Percentiles rank a stretch among this genome's conserved stretches.
These are phyloP conservation scores for Nigrospora oryzae DNA, from an alignment of 2,329 filamentous ascomycete species.

Conservation along the genomic window DNA sequence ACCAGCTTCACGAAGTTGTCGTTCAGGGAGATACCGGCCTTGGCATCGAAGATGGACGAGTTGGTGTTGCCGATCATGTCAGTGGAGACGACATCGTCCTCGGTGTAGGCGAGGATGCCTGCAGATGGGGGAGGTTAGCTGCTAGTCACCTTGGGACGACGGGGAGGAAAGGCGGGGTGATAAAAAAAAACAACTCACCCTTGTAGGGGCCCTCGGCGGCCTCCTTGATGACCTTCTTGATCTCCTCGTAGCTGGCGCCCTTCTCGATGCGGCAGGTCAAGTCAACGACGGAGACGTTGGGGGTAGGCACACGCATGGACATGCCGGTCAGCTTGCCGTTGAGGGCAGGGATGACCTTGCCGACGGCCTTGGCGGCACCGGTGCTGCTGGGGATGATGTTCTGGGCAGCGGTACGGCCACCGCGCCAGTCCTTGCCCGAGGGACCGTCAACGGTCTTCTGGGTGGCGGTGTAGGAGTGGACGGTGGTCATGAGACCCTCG, in stretches of 20 bases:
- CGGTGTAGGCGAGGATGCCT: conserved; percentile 90
- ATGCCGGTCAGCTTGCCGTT: conserved; percentile 99
- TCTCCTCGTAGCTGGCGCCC: conserved; percentile 77
- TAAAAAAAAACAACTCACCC: conserved; percentile 45
- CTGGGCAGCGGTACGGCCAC: conserved; percentile 95
- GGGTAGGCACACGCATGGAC: conserved; percentile 97
- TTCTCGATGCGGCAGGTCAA: conserved; percentile 93
- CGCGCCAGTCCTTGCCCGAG: conserved; percentile 98
- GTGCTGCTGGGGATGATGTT: conserved; percentile 99
- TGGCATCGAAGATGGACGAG: conserved; percentile 99
- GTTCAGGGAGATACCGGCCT: conserved; percentile 98
- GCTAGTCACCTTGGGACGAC: too few species aligned
- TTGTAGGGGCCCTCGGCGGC: conserved; percentile 78
- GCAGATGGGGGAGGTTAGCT: conserved; percentile 5
- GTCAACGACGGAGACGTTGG: conserved; percentile 99
- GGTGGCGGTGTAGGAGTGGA: conserved; percentile 99
- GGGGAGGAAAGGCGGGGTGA: not conserved
- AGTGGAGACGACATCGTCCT: conserved; percentile 91
- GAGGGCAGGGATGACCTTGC: conserved; percentile 96
- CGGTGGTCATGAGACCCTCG: conserved; percentile 99
- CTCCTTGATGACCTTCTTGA: conserved; percentile 87
- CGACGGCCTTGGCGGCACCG: conserved; percentile 98
- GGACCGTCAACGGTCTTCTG: conserved; percentile 99
- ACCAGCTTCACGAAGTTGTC: conserved; percentile 98
- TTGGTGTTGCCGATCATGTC: conserved; percentile 87